These are phyloP conservation scores for Huntiella omanensis DNA, from an alignment of 2,329 filamentous ascomycete species.

Conservation along the genomic window DNA sequence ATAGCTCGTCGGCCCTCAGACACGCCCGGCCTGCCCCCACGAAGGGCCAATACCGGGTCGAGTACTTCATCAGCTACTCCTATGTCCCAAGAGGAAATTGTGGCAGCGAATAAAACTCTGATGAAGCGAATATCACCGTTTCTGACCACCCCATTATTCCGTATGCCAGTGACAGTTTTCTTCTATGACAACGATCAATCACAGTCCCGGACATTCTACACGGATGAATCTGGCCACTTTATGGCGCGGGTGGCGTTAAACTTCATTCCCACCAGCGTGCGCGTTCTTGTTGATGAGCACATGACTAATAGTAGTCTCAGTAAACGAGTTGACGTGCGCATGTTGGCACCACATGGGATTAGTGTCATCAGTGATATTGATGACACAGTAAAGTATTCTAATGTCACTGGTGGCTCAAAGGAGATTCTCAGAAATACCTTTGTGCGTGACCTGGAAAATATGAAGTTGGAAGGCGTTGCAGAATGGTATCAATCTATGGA, in stretches of 20 bases:
- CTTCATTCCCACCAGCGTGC: constrained; percentile 77
- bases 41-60: neutral
- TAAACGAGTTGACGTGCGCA: constrained; percentile 42
- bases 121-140: constrained; percentile 81
- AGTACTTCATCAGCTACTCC: neutral
- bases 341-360: constrained; percentile 63
- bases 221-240: constrained; percentile 83
- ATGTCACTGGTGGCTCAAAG: constrained; percentile 67
- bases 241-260: constrained; percentile 59
- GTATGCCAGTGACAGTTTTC: constrained; percentile 71
- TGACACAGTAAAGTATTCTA: constrained; percentile 91
- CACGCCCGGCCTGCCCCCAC: neutral
- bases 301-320: constrained; percentile 46
- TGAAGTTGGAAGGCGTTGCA: constrained; percentile 69
- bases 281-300: constrained; percentile 69
- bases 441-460: constrained; percentile 61
- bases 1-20: neutral
- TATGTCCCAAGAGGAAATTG: constrained; percentile 51
- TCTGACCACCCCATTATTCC: constrained; percentile 62
- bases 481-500: constrained; percentile 76
- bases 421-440: constrained; percentile 97
- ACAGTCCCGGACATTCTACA: constrained; percentile 66
- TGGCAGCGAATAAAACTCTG: constrained; percentile 65
- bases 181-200: constrained; percentile 81
- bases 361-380: constrained; percentile 96